Evolutionary conservation across 768 basidiomycete genomes (phyloP).

Genomic region (Melanogaster broomeanus): DNA sequence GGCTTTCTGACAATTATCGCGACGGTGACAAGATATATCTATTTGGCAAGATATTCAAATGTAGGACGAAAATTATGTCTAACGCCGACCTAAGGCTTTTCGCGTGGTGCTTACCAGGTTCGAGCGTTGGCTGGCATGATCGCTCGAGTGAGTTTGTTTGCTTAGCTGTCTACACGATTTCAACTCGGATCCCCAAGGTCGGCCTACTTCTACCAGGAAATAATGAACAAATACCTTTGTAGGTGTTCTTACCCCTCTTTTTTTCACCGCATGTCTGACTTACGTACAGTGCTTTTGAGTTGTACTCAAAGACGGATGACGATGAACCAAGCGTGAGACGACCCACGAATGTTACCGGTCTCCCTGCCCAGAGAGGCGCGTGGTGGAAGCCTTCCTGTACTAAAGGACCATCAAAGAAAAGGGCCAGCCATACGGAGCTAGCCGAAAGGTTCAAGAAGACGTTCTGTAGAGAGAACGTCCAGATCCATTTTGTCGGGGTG

Average conservation of each 20-base stretch:
- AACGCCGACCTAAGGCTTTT: constrained; percentile 37
- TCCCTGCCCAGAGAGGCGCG: constrained; percentile 1
- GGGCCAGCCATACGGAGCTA: constrained; percentile 19
- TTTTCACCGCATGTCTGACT: not conserved
- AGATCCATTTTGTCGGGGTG: constrained; percentile 46
- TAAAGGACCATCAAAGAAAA: constrained; percentile 8
- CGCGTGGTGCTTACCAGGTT: constrained; percentile 50
- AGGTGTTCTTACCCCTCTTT: not conserved
- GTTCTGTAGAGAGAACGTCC: constrained; percentile 35
- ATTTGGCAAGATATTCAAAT: constrained; percentile 34
- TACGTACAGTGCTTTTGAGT: constrained; percentile 37
- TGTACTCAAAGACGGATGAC: constrained; percentile 33
- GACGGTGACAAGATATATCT: constrained; percentile 42
- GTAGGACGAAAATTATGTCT: not conserved
- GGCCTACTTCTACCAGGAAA: constrained; percentile 44
- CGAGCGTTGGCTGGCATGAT: constrained; percentile 47
- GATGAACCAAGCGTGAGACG: constrained; percentile 9
- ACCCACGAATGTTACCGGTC: constrained; percentile 12
- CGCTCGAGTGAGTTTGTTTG: constrained; percentile 29
- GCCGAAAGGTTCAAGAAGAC: constrained; percentile 34
- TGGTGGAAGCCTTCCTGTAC: too few relatives aligned
- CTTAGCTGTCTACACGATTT: not conserved
- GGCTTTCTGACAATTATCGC: constrained; percentile 42
- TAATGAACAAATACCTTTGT: constrained; percentile 44
- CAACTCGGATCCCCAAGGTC: constrained; percentile 28